Percentiles rank a stretch among this genome's conserved stretches.
These are phyloP conservation scores for Yarrowia bubula DNA, from an alignment of 805 yeast species.

Conservation along the genomic window DNA sequence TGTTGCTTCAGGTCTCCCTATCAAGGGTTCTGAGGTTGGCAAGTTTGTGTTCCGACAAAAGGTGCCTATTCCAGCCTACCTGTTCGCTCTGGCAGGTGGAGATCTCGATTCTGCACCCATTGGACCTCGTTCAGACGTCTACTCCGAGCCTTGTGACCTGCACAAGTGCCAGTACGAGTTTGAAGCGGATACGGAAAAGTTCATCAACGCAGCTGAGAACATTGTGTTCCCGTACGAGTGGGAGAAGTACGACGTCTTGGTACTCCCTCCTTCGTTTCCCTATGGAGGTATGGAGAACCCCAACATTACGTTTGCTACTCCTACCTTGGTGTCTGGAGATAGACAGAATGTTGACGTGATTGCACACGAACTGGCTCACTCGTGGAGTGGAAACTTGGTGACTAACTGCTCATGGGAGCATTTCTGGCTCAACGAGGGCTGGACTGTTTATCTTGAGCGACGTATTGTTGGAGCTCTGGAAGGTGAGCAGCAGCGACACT, in stretches of 20 bases:
- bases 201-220: constrained; percentile 73
- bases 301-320: constrained; percentile 85
- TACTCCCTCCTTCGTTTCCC: constrained; percentile 74
- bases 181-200: constrained; percentile 69
- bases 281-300: constrained; percentile 97
- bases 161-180: constrained; percentile 75
- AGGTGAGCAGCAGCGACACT: constrained; percentile 75
- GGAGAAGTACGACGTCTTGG: constrained; percentile 75
- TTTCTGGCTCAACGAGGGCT: constrained; percentile 93
- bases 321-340: constrained; percentile 82
- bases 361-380: constrained; percentile 91
- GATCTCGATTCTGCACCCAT: constrained; percentile 62
- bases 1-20: constrained; percentile 60
- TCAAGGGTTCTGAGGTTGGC: constrained; percentile 27
- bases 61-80: constrained; percentile 81
- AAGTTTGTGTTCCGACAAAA: constrained; percentile 62
- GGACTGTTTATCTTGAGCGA: constrained; percentile 91
- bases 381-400: constrained; percentile 90
- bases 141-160: constrained; percentile 69
- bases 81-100: constrained; percentile 83
- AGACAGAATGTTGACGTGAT: constrained; percentile 82
- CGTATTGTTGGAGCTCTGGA: constrained; percentile 75
- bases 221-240: constrained; percentile 79
- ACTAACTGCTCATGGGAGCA: constrained; percentile 92
- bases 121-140: constrained; percentile 86